Evolutionary conservation across 768 basidiomycete species (phyloP).

Genomic region (Lentinula boryana): DNA sequence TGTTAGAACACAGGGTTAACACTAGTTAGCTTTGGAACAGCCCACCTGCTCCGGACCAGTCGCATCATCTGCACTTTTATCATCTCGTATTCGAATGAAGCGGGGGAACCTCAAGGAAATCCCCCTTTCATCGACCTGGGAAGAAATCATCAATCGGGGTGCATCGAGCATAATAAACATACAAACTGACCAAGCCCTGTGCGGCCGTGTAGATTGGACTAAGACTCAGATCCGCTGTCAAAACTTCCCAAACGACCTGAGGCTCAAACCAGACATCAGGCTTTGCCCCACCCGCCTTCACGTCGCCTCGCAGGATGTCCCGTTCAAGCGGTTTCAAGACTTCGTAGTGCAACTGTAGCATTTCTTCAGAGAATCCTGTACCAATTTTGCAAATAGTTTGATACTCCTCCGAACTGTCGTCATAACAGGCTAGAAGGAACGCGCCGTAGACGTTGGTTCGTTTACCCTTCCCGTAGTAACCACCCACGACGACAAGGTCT

Average conservation of each 20-base stretch:
- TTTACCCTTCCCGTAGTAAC: conserved; percentile 96
- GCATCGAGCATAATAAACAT: not conserved
- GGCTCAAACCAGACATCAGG: conserved; percentile 99
- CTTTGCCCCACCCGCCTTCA: conserved; percentile 89
- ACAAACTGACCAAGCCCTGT: conserved; percentile 67
- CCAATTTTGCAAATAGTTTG: conserved; percentile 99
- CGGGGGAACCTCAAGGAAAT: conserved; percentile 96
- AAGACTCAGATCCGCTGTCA: conserved; percentile 93
- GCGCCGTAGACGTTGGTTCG: conserved; percentile 97
- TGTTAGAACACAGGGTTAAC: not conserved
- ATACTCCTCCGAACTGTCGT: conserved; percentile 87
- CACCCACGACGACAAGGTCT: conserved; percentile 96
- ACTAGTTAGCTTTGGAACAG: not conserved
- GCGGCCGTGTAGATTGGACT: conserved; percentile 97
- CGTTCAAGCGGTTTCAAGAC: conserved; percentile 73
- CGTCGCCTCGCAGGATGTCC: conserved; percentile 66
- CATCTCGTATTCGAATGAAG: conserved; percentile 88
- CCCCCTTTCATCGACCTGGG: conserved; percentile 79
- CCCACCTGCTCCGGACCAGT: conserved; percentile 89
- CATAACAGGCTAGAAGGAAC: conserved; percentile 96
- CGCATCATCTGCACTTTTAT: conserved; percentile 89
- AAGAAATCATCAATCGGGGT: conserved; percentile 4
- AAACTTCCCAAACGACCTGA: conserved; percentile 95
- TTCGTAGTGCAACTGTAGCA: conserved; percentile 75
- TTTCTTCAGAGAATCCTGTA: conserved; percentile 95